Conservation (phyloP, 306 rosid genomes). For the Canavalia ensiformis region DNA sequence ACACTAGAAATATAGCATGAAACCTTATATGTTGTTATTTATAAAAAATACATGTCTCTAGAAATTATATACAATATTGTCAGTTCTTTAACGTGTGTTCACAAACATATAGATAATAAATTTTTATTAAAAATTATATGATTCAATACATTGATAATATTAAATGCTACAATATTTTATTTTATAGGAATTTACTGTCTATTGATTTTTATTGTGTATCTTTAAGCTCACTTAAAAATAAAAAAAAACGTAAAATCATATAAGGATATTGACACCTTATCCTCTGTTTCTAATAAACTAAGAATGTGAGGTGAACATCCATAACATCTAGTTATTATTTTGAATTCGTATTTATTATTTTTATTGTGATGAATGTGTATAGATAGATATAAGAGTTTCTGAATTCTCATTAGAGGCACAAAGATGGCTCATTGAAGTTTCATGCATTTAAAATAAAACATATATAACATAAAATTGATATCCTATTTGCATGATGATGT, state of each 20-base stretch:
- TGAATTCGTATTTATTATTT: not conserved
- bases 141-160: too few species aligned
- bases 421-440: not conserved
- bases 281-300: not conserved
- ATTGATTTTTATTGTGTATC: too few species aligned
- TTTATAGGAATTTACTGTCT: too few species aligned
- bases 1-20: not conserved
- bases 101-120: too few species aligned
- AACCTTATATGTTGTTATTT: not conserved
- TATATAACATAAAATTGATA: not conserved
- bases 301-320: not conserved
- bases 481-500: constrained; percentile 30
- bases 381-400: not conserved
- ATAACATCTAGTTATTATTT: not conserved
- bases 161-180: too few species aligned
- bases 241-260: not conserved
- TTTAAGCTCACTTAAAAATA: too few species aligned
- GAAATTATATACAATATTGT: too few species aligned
- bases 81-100: too few species aligned
- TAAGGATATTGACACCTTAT: not conserved
- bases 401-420: not conserved
- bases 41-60: not conserved
- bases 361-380: not conserved
- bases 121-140: too few species aligned
- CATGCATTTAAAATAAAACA: not conserved